Percentiles rank a stretch among this genome's conserved stretches.
Evolutionary conservation across 257 asterid genomes (phyloP).

Genomic region (Vinca minor): DNA sequence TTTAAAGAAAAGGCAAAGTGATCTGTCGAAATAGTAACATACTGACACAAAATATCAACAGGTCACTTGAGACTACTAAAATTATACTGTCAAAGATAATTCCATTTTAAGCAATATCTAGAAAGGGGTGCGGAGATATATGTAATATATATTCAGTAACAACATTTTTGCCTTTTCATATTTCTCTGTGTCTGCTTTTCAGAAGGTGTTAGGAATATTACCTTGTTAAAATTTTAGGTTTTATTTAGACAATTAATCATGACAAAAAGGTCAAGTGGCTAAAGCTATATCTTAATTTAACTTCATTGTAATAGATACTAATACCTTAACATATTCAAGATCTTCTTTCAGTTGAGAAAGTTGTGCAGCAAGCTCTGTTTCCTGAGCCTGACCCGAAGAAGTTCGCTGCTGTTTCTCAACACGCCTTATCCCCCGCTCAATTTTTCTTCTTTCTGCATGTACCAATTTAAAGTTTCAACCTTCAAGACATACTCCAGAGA

Average conservation of each 20-base stretch:
- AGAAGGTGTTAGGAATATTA: no score
- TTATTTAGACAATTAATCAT: no score
- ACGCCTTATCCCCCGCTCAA: constrained; percentile 72
- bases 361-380: constrained; percentile 57
- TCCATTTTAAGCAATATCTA: neutral
- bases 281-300: neutral
- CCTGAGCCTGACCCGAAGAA: constrained; percentile 52
- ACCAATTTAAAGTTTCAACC: constrained; percentile 10
- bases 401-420: constrained; percentile 81
- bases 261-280: neutral
- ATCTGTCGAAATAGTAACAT: neutral
- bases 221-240: neutral
- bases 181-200: neutral
- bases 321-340: constrained; percentile 90
- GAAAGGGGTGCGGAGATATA: neutral
- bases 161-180: neutral
- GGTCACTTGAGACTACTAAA: neutral
- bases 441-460: constrained; percentile 73
- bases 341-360: constrained; percentile 73
- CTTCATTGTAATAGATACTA: neutral
- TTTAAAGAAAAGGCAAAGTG: neutral
- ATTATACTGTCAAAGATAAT: neutral
- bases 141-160: no score
- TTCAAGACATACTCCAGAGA: neutral
- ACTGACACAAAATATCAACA: neutral